Conservation (phyloP, 768 basidiomycete species). For the Trametes villosa region DNA sequence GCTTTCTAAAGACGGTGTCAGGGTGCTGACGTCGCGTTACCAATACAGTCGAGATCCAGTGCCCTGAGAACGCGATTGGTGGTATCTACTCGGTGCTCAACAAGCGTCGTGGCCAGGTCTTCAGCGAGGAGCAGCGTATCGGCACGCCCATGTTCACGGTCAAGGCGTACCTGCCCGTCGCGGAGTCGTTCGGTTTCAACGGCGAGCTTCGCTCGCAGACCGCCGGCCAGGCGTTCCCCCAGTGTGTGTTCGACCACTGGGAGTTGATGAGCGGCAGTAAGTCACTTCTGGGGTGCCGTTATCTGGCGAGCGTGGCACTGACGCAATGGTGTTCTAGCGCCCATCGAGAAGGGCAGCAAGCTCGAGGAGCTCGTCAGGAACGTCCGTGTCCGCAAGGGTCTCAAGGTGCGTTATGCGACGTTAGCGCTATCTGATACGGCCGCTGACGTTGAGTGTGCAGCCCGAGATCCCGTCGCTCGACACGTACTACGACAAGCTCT, state of each 20-base stretch:
- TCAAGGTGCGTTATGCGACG: constrained; percentile 61
- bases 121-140: constrained; percentile 93
- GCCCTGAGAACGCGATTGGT: constrained; percentile 95
- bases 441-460: constrained; percentile 40
- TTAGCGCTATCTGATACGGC: not conserved
- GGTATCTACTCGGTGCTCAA: constrained; percentile 95
- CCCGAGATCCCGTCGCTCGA: constrained; percentile 88
- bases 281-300: too few species aligned
- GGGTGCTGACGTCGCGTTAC: constrained; percentile 15
- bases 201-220: constrained; percentile 92
- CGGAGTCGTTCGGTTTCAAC: constrained; percentile 97
- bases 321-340: constrained; percentile 49
- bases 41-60: constrained; percentile 89
- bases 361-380: constrained; percentile 79
- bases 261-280: constrained; percentile 80
- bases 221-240: constrained; percentile 98
- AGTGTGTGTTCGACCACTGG: constrained; percentile 93
- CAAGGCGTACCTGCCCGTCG: constrained; percentile 93
- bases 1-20: not conserved
- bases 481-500: constrained; percentile 88
- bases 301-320: constrained; percentile 7
- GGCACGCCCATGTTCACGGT: constrained; percentile 99
- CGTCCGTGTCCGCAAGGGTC: constrained; percentile 93
- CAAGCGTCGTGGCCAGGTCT: constrained; percentile 98
- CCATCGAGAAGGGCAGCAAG: constrained; percentile 90